A percentile compares a stretch with the other conserved stretches of the same genome.
phyloP scores from a whole-genome alignment of 257 asterid genomes.

The Fraxinus excelsior region DNA sequence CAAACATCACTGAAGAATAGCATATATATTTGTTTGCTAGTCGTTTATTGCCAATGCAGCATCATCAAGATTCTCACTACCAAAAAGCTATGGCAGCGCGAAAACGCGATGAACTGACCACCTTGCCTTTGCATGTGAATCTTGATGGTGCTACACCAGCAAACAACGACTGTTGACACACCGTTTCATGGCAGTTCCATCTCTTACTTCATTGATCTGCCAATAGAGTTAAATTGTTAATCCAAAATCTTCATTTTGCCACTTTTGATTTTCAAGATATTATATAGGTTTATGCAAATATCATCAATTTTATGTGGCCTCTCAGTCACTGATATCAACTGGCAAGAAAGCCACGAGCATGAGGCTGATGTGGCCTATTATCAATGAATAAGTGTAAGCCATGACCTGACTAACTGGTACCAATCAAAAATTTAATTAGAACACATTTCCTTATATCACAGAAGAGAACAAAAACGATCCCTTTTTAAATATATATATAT shows the following conservation, averaged over 20 bases:
- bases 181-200: too few relatives aligned
- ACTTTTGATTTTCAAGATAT: too few relatives aligned
- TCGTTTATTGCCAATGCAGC: constrained; percentile 55
- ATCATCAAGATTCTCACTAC: constrained; percentile 60
- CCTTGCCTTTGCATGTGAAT: constrained; percentile 46
- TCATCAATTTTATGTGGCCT: neutral
- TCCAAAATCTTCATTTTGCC: neutral
- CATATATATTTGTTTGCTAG: constrained; percentile 13
- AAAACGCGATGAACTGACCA: neutral
- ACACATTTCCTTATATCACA: constrained; percentile 11
- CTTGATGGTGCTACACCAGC: constrained; percentile 58
- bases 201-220: too few relatives aligned
- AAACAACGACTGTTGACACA: constrained; percentile 34
- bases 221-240: too few relatives aligned
- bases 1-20: neutral
- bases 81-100: constrained; percentile 19
- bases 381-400: neutral
- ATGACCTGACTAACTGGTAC: neutral
- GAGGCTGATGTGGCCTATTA: constrained; percentile 27
- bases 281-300: constrained; percentile 33
- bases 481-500: too few relatives aligned
- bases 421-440: neutral
- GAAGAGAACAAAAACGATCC: neutral
- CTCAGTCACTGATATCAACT: too few relatives aligned
- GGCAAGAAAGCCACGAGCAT: constrained; percentile 14